phyloP scores from a whole-genome alignment of 192 early-diverging fungal species.

The Backusella sp. region DNA sequence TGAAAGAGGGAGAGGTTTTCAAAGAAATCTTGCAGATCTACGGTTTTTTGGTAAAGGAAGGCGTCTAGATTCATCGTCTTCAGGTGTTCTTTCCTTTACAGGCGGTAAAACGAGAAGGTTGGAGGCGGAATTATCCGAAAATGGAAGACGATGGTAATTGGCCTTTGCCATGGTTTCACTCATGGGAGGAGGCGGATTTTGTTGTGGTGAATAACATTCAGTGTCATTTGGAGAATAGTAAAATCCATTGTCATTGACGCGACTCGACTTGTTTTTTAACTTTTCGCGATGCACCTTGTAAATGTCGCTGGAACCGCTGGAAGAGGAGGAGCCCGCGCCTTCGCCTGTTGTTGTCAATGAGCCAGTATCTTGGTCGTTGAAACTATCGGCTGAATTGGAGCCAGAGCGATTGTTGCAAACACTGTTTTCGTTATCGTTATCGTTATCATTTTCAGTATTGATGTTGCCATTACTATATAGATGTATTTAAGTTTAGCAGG shows the following conservation, averaged over 20 bases:
- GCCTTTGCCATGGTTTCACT: neutral
- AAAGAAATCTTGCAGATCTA: neutral
- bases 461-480: neutral
- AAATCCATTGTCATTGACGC: neutral
- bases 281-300: neutral
- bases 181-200: slow-evolving; percentile 3
- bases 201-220: slow-evolving; percentile 5
- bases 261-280: neutral
- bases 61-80: neutral
- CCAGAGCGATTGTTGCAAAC: neutral
- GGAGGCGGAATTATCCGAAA: neutral
- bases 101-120: neutral
- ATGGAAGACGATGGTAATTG: slow-evolving; percentile 2
- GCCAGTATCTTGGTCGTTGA: neutral
- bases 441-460: slow-evolving; percentile 5
- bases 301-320: slow-evolving; percentile 7
- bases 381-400: neutral
- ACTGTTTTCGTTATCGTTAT: neutral
- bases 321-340: neutral
- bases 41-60: neutral
- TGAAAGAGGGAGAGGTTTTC: neutral
- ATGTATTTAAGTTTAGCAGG: neutral
- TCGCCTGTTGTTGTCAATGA: neutral
- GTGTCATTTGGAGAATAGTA: neutral
- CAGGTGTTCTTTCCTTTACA: neutral